Evolutionary conservation across 2,329 filamentous ascomycete species (phyloP).

Genomic region (Tolypocladium pustulatum): DNA sequence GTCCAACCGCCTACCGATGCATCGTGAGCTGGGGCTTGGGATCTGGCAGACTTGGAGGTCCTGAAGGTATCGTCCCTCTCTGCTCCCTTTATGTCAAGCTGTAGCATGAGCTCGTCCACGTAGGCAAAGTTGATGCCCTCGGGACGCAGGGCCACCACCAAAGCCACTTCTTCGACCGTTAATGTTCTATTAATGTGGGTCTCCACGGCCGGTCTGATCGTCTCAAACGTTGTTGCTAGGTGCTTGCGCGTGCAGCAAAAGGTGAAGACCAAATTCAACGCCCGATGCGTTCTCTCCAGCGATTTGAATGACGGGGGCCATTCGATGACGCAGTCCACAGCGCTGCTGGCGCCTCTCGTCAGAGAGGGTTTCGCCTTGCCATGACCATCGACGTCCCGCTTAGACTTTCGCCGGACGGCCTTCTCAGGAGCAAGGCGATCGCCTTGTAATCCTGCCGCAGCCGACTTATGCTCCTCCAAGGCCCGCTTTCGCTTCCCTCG

Average conservation of each 20-base stretch:
- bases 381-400: not conserved
- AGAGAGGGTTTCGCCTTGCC: conserved; percentile 1
- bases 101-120: conserved; percentile 73
- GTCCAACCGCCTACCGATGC: conserved; percentile 46
- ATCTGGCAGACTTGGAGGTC: conserved; percentile 31
- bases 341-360: conserved; percentile 10
- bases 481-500: conserved; percentile 4
- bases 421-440: not conserved
- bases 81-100: conserved; percentile 65
- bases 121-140: conserved; percentile 74
- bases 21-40: conserved; percentile 40
- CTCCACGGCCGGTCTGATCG: conserved; percentile 75
- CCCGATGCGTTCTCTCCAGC: conserved; percentile 68
- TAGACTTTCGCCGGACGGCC: not conserved
- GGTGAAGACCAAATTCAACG: conserved; percentile 86
- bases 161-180: conserved; percentile 67
- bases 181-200: conserved; percentile 65
- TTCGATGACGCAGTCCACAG: conserved; percentile 23
- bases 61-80: conserved; percentile 56
- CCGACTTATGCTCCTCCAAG: not conserved
- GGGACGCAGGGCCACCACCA: conserved; percentile 68
- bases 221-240: conserved; percentile 83
- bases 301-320: conserved; percentile 71
- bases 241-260: conserved; percentile 93
- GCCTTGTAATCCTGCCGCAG: not conserved